Percentiles rank a stretch among this genome's conserved stretches.
These are phyloP conservation scores for Dictyostelium citrinum DNA, from an alignment of 78 protist species.

Conservation along the genomic window DNA sequence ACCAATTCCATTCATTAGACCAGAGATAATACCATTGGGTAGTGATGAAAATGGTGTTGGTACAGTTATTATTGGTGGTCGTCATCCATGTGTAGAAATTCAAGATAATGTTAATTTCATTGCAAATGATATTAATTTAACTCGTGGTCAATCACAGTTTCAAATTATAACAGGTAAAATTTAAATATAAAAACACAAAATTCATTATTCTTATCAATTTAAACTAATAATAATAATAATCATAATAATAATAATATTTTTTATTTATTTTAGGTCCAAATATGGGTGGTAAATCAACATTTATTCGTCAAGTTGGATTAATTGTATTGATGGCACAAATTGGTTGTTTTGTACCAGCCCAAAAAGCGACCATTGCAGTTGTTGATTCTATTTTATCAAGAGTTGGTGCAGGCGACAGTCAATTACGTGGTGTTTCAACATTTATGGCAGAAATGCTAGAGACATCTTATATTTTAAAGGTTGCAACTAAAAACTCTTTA, in stretches of 20 bases:
- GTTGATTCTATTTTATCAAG: conserved; percentile 94
- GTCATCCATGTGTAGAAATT: conserved; percentile 97
- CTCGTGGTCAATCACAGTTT: conserved; percentile 41
- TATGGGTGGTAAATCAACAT: conserved; percentile 88
- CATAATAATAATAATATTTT: too few relatives aligned
- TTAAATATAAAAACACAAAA: background rate
- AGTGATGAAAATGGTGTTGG: background rate
- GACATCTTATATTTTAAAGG: conserved; percentile 92
- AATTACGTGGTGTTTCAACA: conserved; percentile 95
- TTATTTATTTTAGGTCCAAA: conserved; percentile 77
- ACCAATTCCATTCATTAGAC: conserved; percentile 88
- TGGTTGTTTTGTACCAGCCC: conserved; percentile 98
- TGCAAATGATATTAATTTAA: conserved; percentile 89
- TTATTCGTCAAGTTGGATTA: conserved; percentile 88
- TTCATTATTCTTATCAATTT: too few relatives aligned
- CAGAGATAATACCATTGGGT: conserved; percentile 46
- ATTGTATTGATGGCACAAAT: conserved; percentile 97
- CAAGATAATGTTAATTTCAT: conserved; percentile 89
- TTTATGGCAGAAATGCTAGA: conserved; percentile 99
- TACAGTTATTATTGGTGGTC: conserved; percentile 63
- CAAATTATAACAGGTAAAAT: conserved; percentile 88
- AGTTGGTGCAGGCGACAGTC: conserved; percentile 98
- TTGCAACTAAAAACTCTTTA: conserved; percentile 90
- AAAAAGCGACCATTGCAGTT: conserved; percentile 65
- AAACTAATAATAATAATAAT: too few relatives aligned